These are phyloP conservation scores for Ceratobasidium theobromae DNA, from an alignment of 1,284 basidiomycete species.

Conservation along the genomic window DNA sequence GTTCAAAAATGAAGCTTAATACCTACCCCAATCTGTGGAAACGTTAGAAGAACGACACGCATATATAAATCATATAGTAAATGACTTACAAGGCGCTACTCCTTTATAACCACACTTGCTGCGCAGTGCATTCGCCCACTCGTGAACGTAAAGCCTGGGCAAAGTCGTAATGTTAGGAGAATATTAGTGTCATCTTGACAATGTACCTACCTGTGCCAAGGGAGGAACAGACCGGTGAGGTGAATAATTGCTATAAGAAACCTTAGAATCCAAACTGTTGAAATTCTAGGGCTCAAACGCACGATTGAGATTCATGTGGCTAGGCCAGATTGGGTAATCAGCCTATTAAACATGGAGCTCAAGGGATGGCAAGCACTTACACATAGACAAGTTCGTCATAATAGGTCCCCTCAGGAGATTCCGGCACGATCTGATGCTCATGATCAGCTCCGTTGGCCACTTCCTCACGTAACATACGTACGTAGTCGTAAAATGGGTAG, in stretches of 20 bases:
- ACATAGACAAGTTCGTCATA: slow-evolving; percentile 5
- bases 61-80: neutral
- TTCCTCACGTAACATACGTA: too few relatives aligned
- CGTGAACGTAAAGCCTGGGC: slow-evolving; percentile 1
- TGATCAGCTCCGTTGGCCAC: too few relatives aligned
- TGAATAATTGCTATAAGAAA: slow-evolving; percentile 1
- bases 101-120: slow-evolving; percentile 5
- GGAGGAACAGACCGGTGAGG: neutral
- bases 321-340: neutral
- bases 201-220: neutral
- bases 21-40: slow-evolving; percentile 22
- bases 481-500: neutral
- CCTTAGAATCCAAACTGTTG: neutral
- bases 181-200: neutral
- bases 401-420: neutral
- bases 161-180: neutral
- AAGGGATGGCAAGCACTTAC: neutral
- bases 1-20: too few relatives aligned
- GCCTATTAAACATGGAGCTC: neutral
- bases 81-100: slow-evolving; percentile 5
- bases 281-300: too few relatives aligned
- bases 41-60: neutral
- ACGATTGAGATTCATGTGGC: slow-evolving; percentile 21
- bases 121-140: slow-evolving; percentile 9
- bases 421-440: neutral